phyloP scores from a whole-genome alignment of 2,329 filamentous ascomycete species.

The Mariannaea sp. region DNA sequence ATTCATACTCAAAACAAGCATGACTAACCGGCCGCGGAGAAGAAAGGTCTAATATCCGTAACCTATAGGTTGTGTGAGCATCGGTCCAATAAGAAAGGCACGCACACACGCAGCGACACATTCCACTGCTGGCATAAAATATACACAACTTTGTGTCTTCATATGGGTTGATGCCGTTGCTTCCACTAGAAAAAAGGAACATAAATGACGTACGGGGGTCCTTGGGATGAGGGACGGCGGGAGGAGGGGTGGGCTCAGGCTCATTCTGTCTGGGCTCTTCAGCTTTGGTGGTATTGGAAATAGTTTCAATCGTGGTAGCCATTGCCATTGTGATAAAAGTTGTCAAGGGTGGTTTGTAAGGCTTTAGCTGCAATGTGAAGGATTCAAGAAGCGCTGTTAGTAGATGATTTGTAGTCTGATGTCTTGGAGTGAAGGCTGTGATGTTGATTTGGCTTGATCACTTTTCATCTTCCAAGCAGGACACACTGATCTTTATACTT shows the following conservation, averaged over 20 bases:
- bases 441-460: not conserved
- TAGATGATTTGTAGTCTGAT: not conserved
- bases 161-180: not conserved
- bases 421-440: not conserved
- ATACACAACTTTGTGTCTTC: not conserved
- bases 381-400: too few species aligned
- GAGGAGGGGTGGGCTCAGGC: not conserved
- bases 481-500: not conserved
- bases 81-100: constrained; percentile 1
- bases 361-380: too few species aligned
- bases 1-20: not conserved
- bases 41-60: constrained; percentile 9
- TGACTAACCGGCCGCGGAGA: not conserved
- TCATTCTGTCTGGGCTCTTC: not conserved
- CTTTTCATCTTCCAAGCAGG: not conserved
- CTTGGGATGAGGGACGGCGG: not conserved
- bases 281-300: not conserved
- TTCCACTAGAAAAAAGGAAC: not conserved
- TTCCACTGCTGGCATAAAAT: not conserved
- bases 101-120: not conserved
- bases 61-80: not conserved
- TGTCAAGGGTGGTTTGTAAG: not conserved
- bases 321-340: not conserved
- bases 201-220: constrained; percentile 12
- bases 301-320: not conserved